Evolutionary conservation across 2,329 filamentous ascomycete genomes (phyloP).

Genomic region (Trichoderma sp.): DNA sequence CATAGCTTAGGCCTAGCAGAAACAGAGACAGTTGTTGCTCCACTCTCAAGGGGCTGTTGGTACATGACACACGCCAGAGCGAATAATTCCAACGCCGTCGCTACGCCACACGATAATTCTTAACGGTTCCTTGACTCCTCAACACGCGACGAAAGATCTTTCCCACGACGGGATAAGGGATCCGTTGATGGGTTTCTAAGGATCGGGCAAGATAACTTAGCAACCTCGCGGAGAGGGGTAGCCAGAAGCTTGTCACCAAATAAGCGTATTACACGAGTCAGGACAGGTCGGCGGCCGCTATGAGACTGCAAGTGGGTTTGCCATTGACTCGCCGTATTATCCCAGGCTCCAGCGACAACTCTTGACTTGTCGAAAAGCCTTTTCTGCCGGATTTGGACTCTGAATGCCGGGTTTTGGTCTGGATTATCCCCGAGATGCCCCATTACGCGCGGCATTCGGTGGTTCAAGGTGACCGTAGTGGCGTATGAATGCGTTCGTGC

Average conservation of each 20-base stretch:
- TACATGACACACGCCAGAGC: slow-evolving; percentile 16
- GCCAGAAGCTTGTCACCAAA: neutral
- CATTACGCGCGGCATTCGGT: neutral
- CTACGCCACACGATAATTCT: neutral
- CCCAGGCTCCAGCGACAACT: neutral
- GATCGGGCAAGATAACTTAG: neutral
- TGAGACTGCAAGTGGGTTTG: neutral
- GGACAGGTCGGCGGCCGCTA: neutral
- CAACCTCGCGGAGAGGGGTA: neutral
- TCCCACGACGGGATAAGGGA: neutral
- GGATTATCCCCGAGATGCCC: neutral
- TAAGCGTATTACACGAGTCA: slow-evolving; percentile 14
- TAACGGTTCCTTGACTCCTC: neutral
- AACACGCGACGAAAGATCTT: neutral
- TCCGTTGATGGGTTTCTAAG: neutral
- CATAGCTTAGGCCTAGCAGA: neutral
- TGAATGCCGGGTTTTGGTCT: neutral
- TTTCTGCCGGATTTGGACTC: neutral
- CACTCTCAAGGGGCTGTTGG: slow-evolving; percentile 3
- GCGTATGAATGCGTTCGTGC: neutral
- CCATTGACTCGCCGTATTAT: neutral
- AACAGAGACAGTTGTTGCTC: neutral
- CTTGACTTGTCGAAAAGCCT: neutral
- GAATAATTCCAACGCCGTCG: slow-evolving; percentile 4
- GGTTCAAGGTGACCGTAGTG: neutral